Evolutionary conservation across 768 basidiomycete species (phyloP), one percentile per base, ranked within the genome.

Genomic region (Mycena capillaripes): DNA sequence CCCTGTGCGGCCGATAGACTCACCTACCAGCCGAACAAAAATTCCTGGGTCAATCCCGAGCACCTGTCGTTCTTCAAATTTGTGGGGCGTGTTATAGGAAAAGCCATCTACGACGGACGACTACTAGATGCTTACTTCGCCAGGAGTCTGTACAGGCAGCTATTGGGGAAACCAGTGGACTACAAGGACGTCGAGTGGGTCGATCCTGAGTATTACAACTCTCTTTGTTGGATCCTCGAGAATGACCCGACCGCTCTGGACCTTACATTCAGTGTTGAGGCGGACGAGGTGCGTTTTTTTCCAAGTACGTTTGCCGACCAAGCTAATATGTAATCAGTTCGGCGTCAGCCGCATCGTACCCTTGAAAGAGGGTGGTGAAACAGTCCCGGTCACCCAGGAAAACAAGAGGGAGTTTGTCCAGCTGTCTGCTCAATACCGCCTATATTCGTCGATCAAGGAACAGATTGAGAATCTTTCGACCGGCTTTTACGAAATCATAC

Each of bases 21-120:
- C 62, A 98, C 97, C 1, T 99, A 99, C 78, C 98, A 99, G 82
- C 97, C 97, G 2, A 96, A 96, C 85, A 94, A 95, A 80, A 93
- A 95, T 70, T 96, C 95, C 2, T 92, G 91, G 89, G 94, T 98
- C 79, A 99, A 99, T 79, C 94, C 94, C 2, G 97, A 99, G 77
- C 97, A 99, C 83, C 83, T 99, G 21, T 92, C 93, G 10, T 99
- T 98, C 90, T 99, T 99, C 93, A 96, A 97, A 79, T 99, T 99
- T 74, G 96, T 99, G 52, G 98, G 98, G 17, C 93, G 97, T 32
- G 92, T 99, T 76, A 98, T 99, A 76, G 97, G 97, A 32, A 99
- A 99, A 81, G 97, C 97, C 5, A 97, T 99, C 71, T 97, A 96
- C 78, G 98, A 99, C 76, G 96, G 96, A 7, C 91, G 98, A 32